Evolutionary conservation across 1,139 yeast genomes (phyloP), one percentile per base, ranked within the genome.

Genomic region (Scheffersomyces quercinus): DNA sequence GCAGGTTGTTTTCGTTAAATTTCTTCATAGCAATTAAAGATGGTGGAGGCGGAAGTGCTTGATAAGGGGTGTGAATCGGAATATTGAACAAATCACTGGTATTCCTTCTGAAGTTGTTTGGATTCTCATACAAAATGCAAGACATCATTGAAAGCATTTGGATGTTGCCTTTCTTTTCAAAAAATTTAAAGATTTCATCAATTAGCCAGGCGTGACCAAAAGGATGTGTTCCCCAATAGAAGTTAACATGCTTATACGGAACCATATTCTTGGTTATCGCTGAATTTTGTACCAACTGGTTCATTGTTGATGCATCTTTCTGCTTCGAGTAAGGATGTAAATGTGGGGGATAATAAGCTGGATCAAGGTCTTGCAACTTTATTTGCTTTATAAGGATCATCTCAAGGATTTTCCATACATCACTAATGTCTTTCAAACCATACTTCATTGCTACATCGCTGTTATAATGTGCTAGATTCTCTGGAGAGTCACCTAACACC

Each of bases 91-190:
- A 40, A 12, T 52, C 60, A 28, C 47, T 50, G 29, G 59, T 46
- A 28, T 44, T 46, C 11, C 44, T 49, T 33, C 48, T 52, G 20
- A 60, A 42, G 37, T 61, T 63, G 12, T 49, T 51, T 11, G 59
- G 47, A 47, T 77, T 74, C 45, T 79, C 83, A 52, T 64, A 73
- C 45, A 79, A 55, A 3, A 89, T 76, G 64, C 96, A 88, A 2
- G 95, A 81, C 58, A 90, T 66, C 88, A 88, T 85, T 1, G 96
- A 97, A 15, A 93, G 70, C 96, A 91, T 89, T 60, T 91, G 98
- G 16, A 88, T 68, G 55, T 91, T 86, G 3, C 83, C 82, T 39
- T 71, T 62, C 35, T 56, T 64, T 54, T 85, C 95, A 56, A 85
- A 90, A 53, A 85, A 83, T 1, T 66, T 60, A 58, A 91, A 73